Percentiles rank a stretch among this genome's conserved stretches.
Conservation (phyloP, 2,329 filamentous ascomycete species). For the Penicillium fuscoglaucum region DNA sequence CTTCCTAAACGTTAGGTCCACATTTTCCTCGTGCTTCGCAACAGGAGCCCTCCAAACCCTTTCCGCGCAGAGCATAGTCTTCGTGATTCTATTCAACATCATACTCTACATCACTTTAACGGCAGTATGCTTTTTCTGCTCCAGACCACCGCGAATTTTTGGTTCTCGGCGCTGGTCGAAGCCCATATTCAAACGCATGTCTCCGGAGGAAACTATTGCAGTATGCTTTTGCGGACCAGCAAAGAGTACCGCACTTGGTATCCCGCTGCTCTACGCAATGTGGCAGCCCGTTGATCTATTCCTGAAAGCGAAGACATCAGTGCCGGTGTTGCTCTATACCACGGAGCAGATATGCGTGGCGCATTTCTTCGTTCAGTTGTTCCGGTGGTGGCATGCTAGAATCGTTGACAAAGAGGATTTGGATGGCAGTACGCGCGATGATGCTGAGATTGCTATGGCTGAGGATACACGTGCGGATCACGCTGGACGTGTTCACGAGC, state of each 20-base stretch:
- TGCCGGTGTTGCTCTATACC: slow-evolving; percentile 42
- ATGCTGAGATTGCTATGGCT: slow-evolving; percentile 13
- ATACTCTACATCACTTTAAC: slow-evolving; percentile 65
- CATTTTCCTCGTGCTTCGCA: slow-evolving; percentile 54
- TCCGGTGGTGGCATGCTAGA: slow-evolving; percentile 33
- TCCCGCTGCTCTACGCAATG: slow-evolving; percentile 68
- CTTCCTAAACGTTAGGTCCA: slow-evolving; percentile 39
- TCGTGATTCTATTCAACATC: slow-evolving; percentile 68
- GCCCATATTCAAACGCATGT: slow-evolving; percentile 41
- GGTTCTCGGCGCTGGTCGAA: slow-evolving; percentile 20
- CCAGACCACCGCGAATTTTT: slow-evolving; percentile 39
- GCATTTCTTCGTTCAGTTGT: slow-evolving; percentile 41
- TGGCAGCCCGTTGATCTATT: slow-evolving; percentile 44
- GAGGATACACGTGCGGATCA: slow-evolving; percentile 2
- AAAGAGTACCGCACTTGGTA: slow-evolving; percentile 70
- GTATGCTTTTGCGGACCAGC: slow-evolving; percentile 73
- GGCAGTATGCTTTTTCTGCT: slow-evolving; percentile 54
- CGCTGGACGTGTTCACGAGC: slow-evolving; percentile 5
- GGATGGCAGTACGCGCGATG: slow-evolving; percentile 3
- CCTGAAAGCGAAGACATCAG: slow-evolving; percentile 40
- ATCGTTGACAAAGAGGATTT: slow-evolving; percentile 21
- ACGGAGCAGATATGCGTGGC: slow-evolving; percentile 44
- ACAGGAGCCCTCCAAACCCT: slow-evolving; percentile 62
- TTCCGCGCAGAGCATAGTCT: slow-evolving; percentile 61
- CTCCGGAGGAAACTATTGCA: slow-evolving; percentile 64